Evolutionary conservation across 371 early-diverging fungal genomes (phyloP), one percentile per base, ranked within the genome.

Genomic region (Funneliformis caledonium): DNA sequence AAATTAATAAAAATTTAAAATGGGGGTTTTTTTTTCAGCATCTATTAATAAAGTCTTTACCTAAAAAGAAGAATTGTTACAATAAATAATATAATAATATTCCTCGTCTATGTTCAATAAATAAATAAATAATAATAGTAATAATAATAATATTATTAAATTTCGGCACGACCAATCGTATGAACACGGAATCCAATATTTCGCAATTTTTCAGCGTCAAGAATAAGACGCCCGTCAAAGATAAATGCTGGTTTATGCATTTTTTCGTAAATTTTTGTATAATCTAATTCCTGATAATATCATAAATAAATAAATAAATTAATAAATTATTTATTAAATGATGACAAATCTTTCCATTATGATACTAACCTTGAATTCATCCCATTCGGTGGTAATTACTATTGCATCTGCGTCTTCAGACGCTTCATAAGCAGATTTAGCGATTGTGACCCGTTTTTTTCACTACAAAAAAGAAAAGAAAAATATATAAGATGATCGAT

Each of bases 221-320:
- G 86, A 81, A 97, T 90, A 80, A 95, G 87, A 75, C 97, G 95
- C 68, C 98, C 98, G 84, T 98, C 98, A 86, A 98, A 97, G 81
- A 97, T 88, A 86, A 94, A 96, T 68, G 97, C 96, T 50, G 97
- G 97, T 88, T 94, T 95, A 78, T 93, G 88, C 96, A 96, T 96
- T 43, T 85, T 83, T 26, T 87, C 85, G 82, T 91, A 93, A 76
- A 96, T 92, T 83, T 84, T 86, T 69, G 86, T 60, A 86, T 94
- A 97, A 85, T 97, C 95, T 26, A 91, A 83, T 79, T 86, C 76
- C 67, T 83, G 52, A 73, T 85, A 87, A 42, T 31, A 43, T 37
- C 37, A 37, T 3, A 43, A 26, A 47, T 43, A 37, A 26, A 68
- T 16, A 43, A 69, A 37, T 69, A 11, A 43, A 19, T 16, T 45